These are phyloP conservation scores for Inonotus hispidus DNA, from an alignment of 1,284 basidiomycete genomes.

Conservation along the genomic window DNA sequence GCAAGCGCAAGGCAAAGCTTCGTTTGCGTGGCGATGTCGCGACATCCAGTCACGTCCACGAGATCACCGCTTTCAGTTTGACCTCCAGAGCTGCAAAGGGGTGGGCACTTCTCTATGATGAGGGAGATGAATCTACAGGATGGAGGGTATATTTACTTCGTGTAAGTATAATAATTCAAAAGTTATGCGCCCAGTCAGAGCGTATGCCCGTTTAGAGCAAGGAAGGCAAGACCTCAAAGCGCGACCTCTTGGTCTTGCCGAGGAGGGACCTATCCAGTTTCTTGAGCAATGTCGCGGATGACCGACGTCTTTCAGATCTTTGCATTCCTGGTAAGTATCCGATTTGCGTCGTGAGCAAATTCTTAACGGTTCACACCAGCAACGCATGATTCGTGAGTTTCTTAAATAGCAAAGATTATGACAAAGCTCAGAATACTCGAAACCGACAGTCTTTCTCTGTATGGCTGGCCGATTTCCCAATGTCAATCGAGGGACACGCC, in stretches of 20 bases:
- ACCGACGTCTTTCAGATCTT: slow-evolving; percentile 60
- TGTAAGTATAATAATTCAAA: neutral
- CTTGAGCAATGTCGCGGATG: slow-evolving; percentile 62
- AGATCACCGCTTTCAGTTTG: neutral
- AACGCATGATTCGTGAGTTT: slow-evolving; percentile 63
- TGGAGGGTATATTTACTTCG: slow-evolving; percentile 13
- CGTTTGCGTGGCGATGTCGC: slow-evolving; percentile 2
- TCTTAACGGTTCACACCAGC: slow-evolving; percentile 33
- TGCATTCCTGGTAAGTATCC: slow-evolving; percentile 58
- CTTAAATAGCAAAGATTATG: neutral
- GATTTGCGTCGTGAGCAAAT: slow-evolving; percentile 25
- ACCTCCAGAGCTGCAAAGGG: neutral
- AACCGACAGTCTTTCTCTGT: slow-evolving; percentile 61
- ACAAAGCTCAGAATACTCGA: neutral
- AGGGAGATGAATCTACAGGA: neutral
- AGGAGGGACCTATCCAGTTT: slow-evolving; percentile 54
- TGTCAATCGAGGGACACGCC: slow-evolving; percentile 56
- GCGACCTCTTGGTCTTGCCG: slow-evolving; percentile 45
- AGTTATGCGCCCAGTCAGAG: neutral
- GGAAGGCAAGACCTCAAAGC: neutral
- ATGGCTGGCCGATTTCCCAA: slow-evolving; percentile 75
- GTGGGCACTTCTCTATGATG: slow-evolving; percentile 7
- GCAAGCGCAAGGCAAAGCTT: neutral
- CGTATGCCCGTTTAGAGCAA: neutral
- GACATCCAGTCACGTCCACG: neutral